These are phyloP conservation scores for Solanum verrucosum DNA, from an alignment of 257 asterid species.

Conservation along the genomic window DNA sequence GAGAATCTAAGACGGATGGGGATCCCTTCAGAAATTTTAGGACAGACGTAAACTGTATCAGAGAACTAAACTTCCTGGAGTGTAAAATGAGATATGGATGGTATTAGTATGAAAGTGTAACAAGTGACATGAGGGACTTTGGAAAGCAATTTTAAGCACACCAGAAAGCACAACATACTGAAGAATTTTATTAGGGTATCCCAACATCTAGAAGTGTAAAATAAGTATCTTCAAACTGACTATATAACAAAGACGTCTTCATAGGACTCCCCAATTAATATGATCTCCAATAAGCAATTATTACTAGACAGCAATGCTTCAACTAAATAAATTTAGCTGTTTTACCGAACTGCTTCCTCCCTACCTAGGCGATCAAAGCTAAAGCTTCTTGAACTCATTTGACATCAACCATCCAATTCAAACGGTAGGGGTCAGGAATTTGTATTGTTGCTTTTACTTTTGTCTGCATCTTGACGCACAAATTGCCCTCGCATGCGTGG, in stretches of 20 bases:
- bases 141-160: neutral
- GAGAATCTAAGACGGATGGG: neutral
- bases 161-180: neutral
- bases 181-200: constrained; percentile 7
- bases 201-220: neutral
- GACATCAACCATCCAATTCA: neutral
- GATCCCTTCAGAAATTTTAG: neutral
- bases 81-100: neutral
- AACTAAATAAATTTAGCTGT: neutral
- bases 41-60: neutral
- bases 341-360: constrained; percentile 5
- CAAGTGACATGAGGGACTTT: neutral
- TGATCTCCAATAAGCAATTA: neutral
- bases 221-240: neutral
- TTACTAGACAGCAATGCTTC: neutral
- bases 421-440: constrained; percentile 14
- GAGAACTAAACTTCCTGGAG: neutral
- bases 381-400: constrained; percentile 1
- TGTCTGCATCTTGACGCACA: constrained; percentile 21
- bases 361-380: neutral
- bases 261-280: constrained; percentile 1
- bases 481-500: constrained; percentile 49
- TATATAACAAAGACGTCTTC: neutral
- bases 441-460: constrained; percentile 13
- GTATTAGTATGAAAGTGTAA: neutral